A percentile compares a stretch with the other conserved stretches of the same genome.
These are phyloP conservation scores for Diaporthe eres DNA, from an alignment of 2,329 filamentous ascomycete genomes.

Conservation along the genomic window DNA sequence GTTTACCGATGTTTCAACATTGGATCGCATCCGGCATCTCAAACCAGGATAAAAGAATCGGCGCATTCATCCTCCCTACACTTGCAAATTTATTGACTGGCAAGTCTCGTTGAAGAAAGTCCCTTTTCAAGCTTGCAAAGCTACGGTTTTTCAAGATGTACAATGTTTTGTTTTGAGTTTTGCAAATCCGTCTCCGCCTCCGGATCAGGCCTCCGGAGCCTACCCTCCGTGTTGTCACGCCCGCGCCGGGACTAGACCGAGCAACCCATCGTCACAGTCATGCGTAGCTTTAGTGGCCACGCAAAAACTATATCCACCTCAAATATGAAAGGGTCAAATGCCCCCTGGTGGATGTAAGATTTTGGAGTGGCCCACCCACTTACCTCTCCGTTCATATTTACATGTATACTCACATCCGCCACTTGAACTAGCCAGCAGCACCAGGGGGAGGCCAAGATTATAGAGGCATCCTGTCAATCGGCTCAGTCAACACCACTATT, in stretches of 20 bases:
- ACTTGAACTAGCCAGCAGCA: background rate
- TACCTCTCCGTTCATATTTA: background rate
- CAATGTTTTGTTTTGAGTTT: background rate
- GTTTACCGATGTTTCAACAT: conserved; percentile 10
- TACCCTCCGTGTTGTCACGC: conserved; percentile 1
- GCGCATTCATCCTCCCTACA: background rate
- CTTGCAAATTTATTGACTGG: background rate
- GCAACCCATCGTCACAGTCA: conserved; percentile 2
- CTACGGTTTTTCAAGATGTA: background rate
- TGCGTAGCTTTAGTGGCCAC: background rate
- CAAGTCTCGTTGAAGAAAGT: background rate
- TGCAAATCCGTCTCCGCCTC: conserved; percentile 2
- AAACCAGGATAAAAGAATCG: background rate
- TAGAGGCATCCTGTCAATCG: background rate
- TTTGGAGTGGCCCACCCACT: background rate
- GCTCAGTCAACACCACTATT: background rate
- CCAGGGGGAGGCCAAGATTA: background rate
- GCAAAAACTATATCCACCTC: conserved; percentile 25
- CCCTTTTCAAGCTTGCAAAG: background rate
- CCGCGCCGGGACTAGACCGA: conserved; percentile 10
- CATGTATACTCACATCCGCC: background rate
- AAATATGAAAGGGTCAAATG: conserved; percentile 1
- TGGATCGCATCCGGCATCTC: background rate
- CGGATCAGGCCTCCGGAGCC: conserved; percentile 10
- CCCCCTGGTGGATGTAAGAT: background rate